Conservation (phyloP, 768 basidiomycete species). For the Melanogaster broomeanus region DNA sequence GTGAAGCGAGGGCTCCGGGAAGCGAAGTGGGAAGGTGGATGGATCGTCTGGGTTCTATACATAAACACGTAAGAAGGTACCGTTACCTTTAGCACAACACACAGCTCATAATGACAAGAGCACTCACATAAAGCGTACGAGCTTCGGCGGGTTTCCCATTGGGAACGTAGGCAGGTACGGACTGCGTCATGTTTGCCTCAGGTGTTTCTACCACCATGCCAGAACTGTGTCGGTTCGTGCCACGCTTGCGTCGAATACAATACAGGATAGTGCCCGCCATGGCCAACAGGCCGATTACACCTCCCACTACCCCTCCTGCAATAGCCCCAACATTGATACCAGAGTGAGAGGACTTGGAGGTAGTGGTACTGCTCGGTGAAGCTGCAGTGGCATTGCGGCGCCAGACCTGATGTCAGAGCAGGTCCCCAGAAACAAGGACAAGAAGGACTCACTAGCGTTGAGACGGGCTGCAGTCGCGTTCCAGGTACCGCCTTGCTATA, state of each 20-base stretch:
- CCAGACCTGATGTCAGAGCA: neutral
- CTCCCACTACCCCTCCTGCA: conserved; percentile 22
- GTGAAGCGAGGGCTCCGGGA: neutral
- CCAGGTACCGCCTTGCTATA: neutral
- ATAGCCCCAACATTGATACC: conserved; percentile 13
- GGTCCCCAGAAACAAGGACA: neutral
- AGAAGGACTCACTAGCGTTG: neutral
- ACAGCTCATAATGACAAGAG: neutral
- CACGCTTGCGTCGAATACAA: conserved; percentile 23
- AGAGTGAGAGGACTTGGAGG: neutral
- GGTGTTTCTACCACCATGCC: conserved; percentile 2
- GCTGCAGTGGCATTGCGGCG: neutral
- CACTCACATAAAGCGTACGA: neutral
- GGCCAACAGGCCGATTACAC: conserved; percentile 9
- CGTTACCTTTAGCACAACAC: neutral
- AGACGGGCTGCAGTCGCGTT: neutral
- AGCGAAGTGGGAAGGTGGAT: conserved; percentile 1
- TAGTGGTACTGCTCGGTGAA: neutral
- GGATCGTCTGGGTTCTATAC: conserved; percentile 9
- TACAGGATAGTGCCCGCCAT: conserved; percentile 8
- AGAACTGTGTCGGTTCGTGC: conserved; percentile 24
- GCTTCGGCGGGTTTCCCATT: neutral
- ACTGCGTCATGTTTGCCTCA: conserved; percentile 2
- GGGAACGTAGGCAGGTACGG: neutral
- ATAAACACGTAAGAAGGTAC: too few species aligned